phyloP scores from a whole-genome alignment of 345 rosid genomes.

The Durio zibethinus region DNA sequence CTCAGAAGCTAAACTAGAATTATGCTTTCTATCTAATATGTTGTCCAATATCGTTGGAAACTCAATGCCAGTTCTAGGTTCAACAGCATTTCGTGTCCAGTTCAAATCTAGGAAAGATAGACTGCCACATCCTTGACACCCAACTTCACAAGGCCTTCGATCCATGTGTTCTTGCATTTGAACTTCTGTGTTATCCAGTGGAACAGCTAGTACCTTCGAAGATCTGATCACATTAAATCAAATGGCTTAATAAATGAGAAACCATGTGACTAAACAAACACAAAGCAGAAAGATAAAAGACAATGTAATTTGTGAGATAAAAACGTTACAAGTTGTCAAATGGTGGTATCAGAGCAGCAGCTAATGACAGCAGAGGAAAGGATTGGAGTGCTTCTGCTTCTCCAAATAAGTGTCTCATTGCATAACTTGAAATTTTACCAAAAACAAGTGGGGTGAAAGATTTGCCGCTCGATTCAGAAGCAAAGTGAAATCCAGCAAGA shows the following conservation, averaged over 20 bases:
- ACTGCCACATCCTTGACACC: constrained; percentile 35
- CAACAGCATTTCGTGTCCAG: constrained; percentile 49
- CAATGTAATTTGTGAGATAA: neutral
- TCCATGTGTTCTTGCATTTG: constrained; percentile 34
- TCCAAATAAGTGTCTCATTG: constrained; percentile 43
- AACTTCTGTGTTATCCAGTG: constrained; percentile 37
- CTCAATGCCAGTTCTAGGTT: constrained; percentile 82
- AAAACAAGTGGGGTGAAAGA: constrained; percentile 32
- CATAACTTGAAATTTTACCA: constrained; percentile 41
- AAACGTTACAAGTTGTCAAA: constrained; percentile 55
- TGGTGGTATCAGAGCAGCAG: constrained; percentile 62
- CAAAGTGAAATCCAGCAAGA: constrained; percentile 34
- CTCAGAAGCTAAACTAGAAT: constrained; percentile 53
- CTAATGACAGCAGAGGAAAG: constrained; percentile 57
- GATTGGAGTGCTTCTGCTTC: constrained; percentile 62
- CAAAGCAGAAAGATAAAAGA: neutral
- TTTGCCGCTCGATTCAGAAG: constrained; percentile 27
- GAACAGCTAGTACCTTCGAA: constrained; percentile 40
- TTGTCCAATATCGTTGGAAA: constrained; percentile 61
- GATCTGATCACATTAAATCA: constrained; percentile 43
- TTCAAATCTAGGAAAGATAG: constrained; percentile 52
- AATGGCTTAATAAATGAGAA: neutral
- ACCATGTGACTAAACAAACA: neutral
- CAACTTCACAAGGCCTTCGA: constrained; percentile 57
- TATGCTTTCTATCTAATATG: constrained; percentile 26